Conservation (phyloP, 2,329 filamentous ascomycete species). For the Sporothrix brunneoviolacea region DNA sequence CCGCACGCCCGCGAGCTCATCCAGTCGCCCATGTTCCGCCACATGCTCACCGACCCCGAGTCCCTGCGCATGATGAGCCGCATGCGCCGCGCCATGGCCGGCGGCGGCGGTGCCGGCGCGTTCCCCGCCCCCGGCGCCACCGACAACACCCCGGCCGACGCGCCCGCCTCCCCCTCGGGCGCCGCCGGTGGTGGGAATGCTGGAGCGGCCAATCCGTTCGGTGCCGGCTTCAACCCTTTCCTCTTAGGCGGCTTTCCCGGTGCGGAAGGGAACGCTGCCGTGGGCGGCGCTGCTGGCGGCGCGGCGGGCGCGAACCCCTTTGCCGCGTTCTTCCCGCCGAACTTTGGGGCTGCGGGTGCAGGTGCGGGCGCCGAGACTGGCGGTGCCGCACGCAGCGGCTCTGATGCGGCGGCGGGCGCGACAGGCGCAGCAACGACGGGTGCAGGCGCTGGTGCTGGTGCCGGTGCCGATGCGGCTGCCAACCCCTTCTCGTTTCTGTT, state of each 20-base stretch:
- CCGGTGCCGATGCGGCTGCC: constrained; percentile 15
- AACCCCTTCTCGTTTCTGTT: constrained; percentile 40
- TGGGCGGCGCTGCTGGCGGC: neutral
- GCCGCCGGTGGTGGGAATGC: constrained; percentile 2
- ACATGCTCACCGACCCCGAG: constrained; percentile 88
- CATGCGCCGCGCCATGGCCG: constrained; percentile 67
- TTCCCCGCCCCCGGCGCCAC: constrained; percentile 92
- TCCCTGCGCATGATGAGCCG: constrained; percentile 75
- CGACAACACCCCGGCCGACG: constrained; percentile 66
- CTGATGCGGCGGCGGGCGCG: neutral
- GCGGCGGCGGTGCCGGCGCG: constrained; percentile 32
- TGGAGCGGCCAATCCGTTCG: constrained; percentile 16
- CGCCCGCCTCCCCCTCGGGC: constrained; percentile 27
- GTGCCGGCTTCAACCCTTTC: constrained; percentile 15
- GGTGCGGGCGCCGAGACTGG: neutral
- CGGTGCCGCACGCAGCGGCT: neutral
- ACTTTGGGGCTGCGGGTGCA: neutral
- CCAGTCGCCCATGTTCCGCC: constrained; percentile 78
- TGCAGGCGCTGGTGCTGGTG: constrained; percentile 18
- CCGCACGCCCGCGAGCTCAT: constrained; percentile 78
- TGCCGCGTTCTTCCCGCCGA: constrained; percentile 25
- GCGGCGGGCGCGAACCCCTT: constrained; percentile 31
- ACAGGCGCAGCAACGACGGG: too few species aligned
- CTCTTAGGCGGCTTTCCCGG: constrained; percentile 9
- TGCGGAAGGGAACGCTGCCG: neutral